Percentiles rank a stretch among this genome's conserved stretches.
phyloP scores from a whole-genome alignment of 352 stramenopile genomes.

The Pythium oligandrum region DNA sequence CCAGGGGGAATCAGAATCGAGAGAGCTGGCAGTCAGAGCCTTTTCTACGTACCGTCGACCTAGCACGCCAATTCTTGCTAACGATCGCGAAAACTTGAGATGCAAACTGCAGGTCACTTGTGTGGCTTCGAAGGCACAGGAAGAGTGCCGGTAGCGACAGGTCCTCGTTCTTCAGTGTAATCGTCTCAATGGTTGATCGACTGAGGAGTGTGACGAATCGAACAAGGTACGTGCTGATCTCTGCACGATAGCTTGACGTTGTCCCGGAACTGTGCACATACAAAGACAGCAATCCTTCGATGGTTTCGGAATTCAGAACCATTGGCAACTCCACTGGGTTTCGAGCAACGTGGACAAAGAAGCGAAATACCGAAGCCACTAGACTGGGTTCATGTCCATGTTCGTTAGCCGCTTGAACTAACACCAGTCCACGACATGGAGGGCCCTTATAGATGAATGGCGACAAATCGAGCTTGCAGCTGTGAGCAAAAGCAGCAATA shows the following conservation, averaged over 20 bases:
- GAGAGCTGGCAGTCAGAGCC: too few relatives aligned
- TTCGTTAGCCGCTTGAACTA: constrained; percentile 33
- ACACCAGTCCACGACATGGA: constrained; percentile 29
- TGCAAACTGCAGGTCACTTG: constrained; percentile 34
- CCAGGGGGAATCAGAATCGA: too few relatives aligned
- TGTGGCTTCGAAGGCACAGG: constrained; percentile 51
- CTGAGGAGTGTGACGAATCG: constrained; percentile 39
- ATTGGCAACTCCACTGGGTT: constrained; percentile 47
- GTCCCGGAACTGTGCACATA: constrained; percentile 25
- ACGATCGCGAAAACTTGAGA: constrained; percentile 59
- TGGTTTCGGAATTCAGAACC: constrained; percentile 41
- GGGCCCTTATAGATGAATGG: constrained; percentile 27
- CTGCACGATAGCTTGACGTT: constrained; percentile 18
- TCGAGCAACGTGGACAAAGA: constrained; percentile 46
- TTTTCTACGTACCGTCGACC: constrained; percentile 1
- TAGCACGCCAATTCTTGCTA: constrained; percentile 37
- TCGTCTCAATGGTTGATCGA: constrained; percentile 31
- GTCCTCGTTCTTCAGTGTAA: constrained; percentile 42
- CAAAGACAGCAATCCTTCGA: constrained; percentile 60
- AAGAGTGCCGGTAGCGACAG: constrained; percentile 58
- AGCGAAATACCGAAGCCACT: constrained; percentile 37
- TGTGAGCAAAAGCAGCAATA: constrained; percentile 50
- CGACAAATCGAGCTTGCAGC: constrained; percentile 52
- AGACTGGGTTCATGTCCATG: constrained; percentile 28
- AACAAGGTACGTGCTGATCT: constrained; percentile 34